Percentiles rank a stretch among this genome's conserved stretches.
These are phyloP conservation scores for Chytridium lagenaria DNA, from an alignment of 371 early-diverging fungal genomes.

Conservation along the genomic window DNA sequence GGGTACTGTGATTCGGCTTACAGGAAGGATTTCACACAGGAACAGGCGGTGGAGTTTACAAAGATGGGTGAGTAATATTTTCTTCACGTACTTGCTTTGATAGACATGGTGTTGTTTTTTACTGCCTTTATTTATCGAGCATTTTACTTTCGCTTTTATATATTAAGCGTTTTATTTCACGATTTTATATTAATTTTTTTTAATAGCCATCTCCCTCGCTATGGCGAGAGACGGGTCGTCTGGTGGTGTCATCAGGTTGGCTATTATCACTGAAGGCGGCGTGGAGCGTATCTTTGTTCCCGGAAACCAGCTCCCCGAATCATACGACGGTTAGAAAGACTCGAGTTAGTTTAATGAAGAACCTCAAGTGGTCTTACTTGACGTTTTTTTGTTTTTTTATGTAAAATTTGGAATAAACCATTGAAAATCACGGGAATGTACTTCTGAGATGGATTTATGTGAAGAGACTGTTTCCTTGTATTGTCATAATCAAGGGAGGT, in stretches of 20 bases:
- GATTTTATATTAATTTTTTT: no score
- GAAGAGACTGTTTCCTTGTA: no score
- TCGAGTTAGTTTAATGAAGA: no score
- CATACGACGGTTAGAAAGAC: conserved; percentile 51
- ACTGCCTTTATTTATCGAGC: no score
- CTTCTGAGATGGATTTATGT: no score
- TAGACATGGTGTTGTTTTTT: background rate
- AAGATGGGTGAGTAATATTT: conserved; percentile 78
- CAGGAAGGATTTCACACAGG: conserved; percentile 84
- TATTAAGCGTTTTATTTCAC: no score
- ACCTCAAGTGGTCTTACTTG: background rate
- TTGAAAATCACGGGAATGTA: no score
- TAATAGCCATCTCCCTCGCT: conserved; percentile 87
- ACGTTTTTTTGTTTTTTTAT: background rate
- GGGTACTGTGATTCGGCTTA: conserved; percentile 96
- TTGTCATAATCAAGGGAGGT: no score
- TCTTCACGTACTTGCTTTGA: background rate
- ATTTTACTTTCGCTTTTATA: no score
- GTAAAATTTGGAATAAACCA: no score
- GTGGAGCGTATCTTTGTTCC: conserved; percentile 92
- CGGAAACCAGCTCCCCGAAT: conserved; percentile 77
- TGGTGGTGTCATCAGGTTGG: conserved; percentile 98
- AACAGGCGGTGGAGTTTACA: conserved; percentile 94
- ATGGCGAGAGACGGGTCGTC: conserved; percentile 98
- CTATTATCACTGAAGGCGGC: conserved; percentile 91